Base-by-base conservation (phyloP, 2,329 filamentous ascomycete species). In the Microdochium paspali region DNA sequence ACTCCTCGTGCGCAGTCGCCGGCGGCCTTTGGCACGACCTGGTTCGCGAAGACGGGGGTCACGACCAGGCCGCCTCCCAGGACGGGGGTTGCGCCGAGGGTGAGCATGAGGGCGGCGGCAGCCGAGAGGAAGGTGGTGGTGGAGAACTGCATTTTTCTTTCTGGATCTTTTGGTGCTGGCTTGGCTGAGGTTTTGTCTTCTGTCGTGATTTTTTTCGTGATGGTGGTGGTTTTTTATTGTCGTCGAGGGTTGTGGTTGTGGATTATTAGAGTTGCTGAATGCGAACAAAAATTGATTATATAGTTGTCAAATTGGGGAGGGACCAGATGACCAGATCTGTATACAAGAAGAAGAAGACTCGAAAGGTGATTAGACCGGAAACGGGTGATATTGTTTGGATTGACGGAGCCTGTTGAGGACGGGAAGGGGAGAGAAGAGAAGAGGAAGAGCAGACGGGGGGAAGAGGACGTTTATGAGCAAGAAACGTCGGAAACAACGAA, bases 1-100 rank as follows among this genome's bases (percentile, higher is more conserved):
- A 76, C 73, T 28, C 77, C 77, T 55, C 73, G 77, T 54, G 70
- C 74, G 58, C 77, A 81, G 58, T 81, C 77, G 24, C 69, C 72
- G 2, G 56, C 30, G 18, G 59, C 54, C 55, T 68, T 73, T 24
- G 64, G 56, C n/a, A 80, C 71, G 28, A 80, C 65, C 59, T 79
- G 76, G 51, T 79, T 63, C 21, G 58, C 50, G 39, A 60, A 63
- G 53, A 80, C 69, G 45, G 77, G 77, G 3, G 73, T 77, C 57
- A 76, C 72, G 58, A 81, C 74, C 44, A 80, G 68, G 47, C 71
- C 76, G 24, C 77, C 77, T n/a, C n/a, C n/a, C n/a, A n/a, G n/a
- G n/a, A n/a, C n/a, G n/a, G n/a, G n/a, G n/a, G n/a, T n/a, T n/a
- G n/a, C n/a, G n/a, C n/a, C n/a, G n/a, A n/a, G n/a, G n/a, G n/a